Evolutionary conservation across 139 green algal species (phyloP), one percentile per base, ranked within the genome.

Genomic region (Chlorella sp.): DNA sequence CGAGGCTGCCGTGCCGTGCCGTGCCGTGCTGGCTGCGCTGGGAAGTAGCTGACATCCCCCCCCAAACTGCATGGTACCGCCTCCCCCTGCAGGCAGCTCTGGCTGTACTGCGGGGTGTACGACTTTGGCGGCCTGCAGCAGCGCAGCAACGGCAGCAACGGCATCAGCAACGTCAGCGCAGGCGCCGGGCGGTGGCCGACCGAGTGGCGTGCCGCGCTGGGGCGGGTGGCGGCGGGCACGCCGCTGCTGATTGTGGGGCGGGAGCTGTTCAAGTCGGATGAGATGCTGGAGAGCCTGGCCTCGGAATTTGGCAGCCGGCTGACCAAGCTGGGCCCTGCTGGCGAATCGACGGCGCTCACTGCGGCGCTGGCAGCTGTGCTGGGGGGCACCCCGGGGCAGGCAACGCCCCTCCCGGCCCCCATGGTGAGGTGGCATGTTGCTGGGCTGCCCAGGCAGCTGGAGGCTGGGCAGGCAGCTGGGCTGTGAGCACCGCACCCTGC

Each of bases 51-150:
- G 24, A 3, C 26, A 30, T 28, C 66, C 36, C 28, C 42, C 4
- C 28, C 42, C 4, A 30, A 24, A n/a, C 39, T 39, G 78, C 53
- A 42, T 12, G 19, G 11, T 53, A 22, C 77, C 9, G 12, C 4
- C 26, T 21, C 42, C 42, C 0, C 9, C 7, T 42, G 81, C 66
- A 88, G 95, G 57, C 92, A 93, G 80, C 88, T 97, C 3, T 98
- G 96, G 96, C 92, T 98, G 32, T 95, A 97, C 88, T 79, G 89
- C 0, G 92, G 90, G 3, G 81, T 97, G 75, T 93, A 94, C 90
- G 90, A 91, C 81, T 89, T 95, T 84, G 91, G 87, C 24, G 90
- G 86, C 30, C 48, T 93, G 80, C 68, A 42, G 24, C 30, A 36
- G 69, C 32, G n/a, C 36, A 22, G 60, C 79, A 66, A 39, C 42